Percentiles rank a stretch among this genome's conserved stretches.
phyloP scores from a whole-genome alignment of 768 basidiomycete species.

The Cytidiella melzeri region DNA sequence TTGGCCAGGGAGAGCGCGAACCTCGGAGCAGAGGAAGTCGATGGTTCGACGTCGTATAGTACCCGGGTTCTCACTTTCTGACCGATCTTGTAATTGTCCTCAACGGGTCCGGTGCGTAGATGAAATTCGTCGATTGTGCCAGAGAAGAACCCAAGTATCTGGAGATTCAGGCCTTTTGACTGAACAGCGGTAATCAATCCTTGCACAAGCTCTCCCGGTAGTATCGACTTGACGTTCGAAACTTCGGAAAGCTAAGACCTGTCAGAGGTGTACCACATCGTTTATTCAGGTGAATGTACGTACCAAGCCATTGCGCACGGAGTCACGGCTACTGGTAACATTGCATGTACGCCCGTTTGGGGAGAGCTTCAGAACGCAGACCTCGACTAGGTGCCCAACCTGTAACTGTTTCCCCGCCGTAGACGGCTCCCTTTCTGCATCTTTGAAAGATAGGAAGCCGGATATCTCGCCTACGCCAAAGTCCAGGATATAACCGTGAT shows the following conservation, averaged over 20 bases:
- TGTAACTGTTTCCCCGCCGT: slow-evolving; percentile 34
- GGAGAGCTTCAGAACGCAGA: slow-evolving; percentile 60
- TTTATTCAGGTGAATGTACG: slow-evolving; percentile 15
- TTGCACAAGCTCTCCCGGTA: slow-evolving; percentile 83
- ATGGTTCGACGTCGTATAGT: slow-evolving; percentile 65
- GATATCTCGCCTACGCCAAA: slow-evolving; percentile 73
- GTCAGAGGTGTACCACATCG: no score
- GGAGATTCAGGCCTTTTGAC: slow-evolving; percentile 74
- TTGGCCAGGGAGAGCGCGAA: slow-evolving; percentile 77
- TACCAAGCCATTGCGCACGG: slow-evolving; percentile 51
- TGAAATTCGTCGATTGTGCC: slow-evolving; percentile 86
- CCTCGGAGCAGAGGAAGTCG: slow-evolving; percentile 54
- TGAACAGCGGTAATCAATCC: slow-evolving; percentile 73
- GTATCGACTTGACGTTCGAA: slow-evolving; percentile 68
- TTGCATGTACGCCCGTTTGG: slow-evolving; percentile 77
- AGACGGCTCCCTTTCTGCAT: slow-evolving; percentile 40
- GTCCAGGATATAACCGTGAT: slow-evolving; percentile 90
- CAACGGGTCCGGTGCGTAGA: slow-evolving; percentile 40
- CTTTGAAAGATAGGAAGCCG: slow-evolving; percentile 81
- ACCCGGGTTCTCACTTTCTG: slow-evolving; percentile 81
- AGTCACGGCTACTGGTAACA: slow-evolving; percentile 48
- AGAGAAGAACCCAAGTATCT: slow-evolving; percentile 87
- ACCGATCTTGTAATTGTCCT: slow-evolving; percentile 50
- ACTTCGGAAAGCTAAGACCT: slow-evolving; percentile 68
- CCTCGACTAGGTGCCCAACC: slow-evolving; percentile 63